Conservation (phyloP, 2,329 filamentous ascomycete genomes). For the Colletotrichum kahawae region DNA sequence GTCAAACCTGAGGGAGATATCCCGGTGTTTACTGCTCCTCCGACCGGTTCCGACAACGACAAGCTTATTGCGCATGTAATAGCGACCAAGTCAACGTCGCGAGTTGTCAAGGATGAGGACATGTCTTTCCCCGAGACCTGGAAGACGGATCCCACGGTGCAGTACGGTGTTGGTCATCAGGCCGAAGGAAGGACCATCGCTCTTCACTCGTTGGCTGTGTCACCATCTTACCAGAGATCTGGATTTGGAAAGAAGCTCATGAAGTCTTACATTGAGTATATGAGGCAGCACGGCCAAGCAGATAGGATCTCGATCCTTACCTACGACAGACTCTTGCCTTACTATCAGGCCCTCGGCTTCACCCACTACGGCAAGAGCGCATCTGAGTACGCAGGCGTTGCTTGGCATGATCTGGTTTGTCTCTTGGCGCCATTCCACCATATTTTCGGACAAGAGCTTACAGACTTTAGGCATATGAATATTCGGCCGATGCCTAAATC, state of each 20-base stretch:
- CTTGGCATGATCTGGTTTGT: slow-evolving; percentile 34
- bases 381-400: slow-evolving; percentile 32
- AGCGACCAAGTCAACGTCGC: slow-evolving; percentile 27
- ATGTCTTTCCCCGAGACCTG: slow-evolving; percentile 30
- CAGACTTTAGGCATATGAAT: not conserved
- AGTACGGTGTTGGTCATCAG: slow-evolving; percentile 26
- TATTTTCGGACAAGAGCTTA: not conserved
- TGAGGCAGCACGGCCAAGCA: slow-evolving; percentile 20
- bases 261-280: slow-evolving; percentile 25
- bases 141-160: slow-evolving; percentile 24
- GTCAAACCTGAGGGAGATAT: not conserved
- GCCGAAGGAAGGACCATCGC: slow-evolving; percentile 30
- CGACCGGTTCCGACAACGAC: slow-evolving; percentile 4
- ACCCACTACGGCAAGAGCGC: slow-evolving; percentile 34
- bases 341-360: slow-evolving; percentile 35
- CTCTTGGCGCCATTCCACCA: too few relatives aligned
- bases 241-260: slow-evolving; percentile 32
- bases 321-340: slow-evolving; percentile 32
- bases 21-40: slow-evolving; percentile 11
- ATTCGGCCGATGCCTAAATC: not conserved
- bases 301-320: slow-evolving; percentile 34
- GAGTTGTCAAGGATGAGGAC: slow-evolving; percentile 28
- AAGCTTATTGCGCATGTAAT: slow-evolving; percentile 31
- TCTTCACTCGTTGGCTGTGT: slow-evolving; percentile 32
- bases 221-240: slow-evolving; percentile 26